phyloP scores from a whole-genome alignment of 139 green algal genomes.

The Pseudopediastrum boryanum region DNA sequence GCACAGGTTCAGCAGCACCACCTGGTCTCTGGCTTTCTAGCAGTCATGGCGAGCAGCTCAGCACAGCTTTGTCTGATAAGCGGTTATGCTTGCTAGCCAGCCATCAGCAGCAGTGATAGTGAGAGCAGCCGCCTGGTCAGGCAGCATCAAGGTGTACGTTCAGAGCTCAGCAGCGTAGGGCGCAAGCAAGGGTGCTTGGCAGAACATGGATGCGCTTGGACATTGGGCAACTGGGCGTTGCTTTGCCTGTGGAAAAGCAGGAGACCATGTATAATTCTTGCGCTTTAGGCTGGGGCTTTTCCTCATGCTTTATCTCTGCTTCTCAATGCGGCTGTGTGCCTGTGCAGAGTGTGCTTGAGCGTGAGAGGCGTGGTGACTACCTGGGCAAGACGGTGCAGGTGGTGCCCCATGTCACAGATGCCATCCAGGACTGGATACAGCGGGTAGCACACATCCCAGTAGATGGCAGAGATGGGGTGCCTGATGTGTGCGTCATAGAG shows the following conservation, averaged over 20 bases:
- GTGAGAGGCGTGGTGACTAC: constrained; percentile 95
- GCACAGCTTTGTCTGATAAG: background rate
- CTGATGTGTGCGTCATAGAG: constrained; percentile 98
- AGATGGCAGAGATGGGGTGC: constrained; percentile 22
- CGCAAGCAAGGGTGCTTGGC: too few relatives aligned
- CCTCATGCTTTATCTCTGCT: too few relatives aligned
- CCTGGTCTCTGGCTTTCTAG: background rate
- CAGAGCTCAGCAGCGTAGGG: too few relatives aligned
- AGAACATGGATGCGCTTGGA: too few relatives aligned
- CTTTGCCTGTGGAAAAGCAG: too few relatives aligned
- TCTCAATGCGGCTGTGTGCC: too few relatives aligned
- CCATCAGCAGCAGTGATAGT: too few relatives aligned
- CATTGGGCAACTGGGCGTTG: too few relatives aligned
- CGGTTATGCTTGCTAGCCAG: too few relatives aligned
- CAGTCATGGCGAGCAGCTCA: background rate
- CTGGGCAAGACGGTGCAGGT: constrained; percentile 99
- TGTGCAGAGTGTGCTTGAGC: constrained; percentile 93
- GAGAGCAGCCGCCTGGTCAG: background rate
- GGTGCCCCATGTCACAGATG: constrained; percentile 98
- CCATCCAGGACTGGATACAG: constrained; percentile 99
- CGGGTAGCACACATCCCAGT: constrained; percentile 86
- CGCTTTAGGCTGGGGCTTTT: too few relatives aligned
- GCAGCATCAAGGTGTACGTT: too few relatives aligned
- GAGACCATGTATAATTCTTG: too few relatives aligned
- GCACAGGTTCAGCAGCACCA: background rate